A percentile compares a stretch with the other conserved stretches of the same genome.
Evolutionary conservation across 768 basidiomycete genomes (phyloP).

Genomic region (Lentinula sp.): DNA sequence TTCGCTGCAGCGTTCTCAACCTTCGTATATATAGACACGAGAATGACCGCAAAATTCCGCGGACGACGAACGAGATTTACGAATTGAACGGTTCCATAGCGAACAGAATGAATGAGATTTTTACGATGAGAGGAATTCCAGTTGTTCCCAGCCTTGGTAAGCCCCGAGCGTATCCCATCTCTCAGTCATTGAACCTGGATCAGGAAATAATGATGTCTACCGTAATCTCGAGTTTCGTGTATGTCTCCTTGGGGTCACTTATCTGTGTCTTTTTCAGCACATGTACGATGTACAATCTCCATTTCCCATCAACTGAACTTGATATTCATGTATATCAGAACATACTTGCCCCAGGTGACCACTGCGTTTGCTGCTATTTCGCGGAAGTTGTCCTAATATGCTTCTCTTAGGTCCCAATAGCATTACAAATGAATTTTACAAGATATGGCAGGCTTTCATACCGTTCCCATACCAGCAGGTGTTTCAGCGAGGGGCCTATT

Average conservation of each 20-base stretch:
- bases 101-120: constrained; percentile 66
- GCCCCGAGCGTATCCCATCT: constrained; percentile 12
- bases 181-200: not conserved
- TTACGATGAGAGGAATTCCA: constrained; percentile 62
- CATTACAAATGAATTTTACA: constrained; percentile 61
- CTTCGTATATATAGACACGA: not conserved
- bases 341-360: constrained; percentile 56
- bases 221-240: constrained; percentile 42
- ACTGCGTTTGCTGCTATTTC: constrained; percentile 3
- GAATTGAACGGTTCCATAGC: constrained; percentile 61
- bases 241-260: constrained; percentile 9
- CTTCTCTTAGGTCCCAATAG: constrained; percentile 53
- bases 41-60: constrained; percentile 74
- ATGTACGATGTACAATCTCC: constrained; percentile 33
- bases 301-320: not conserved
- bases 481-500: constrained; percentile 88
- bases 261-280: constrained; percentile 34
- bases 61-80: constrained; percentile 77
- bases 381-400: constrained; percentile 1
- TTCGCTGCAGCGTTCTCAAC: not conserved
- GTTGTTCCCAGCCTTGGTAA: constrained; percentile 77
- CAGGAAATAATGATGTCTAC: constrained; percentile 91
- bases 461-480: constrained; percentile 75
- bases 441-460: constrained; percentile 80
- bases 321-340: constrained; percentile 33